Evolutionary conservation across 768 basidiomycete genomes (phyloP).

Genomic region (Hirschioporus abietinus): DNA sequence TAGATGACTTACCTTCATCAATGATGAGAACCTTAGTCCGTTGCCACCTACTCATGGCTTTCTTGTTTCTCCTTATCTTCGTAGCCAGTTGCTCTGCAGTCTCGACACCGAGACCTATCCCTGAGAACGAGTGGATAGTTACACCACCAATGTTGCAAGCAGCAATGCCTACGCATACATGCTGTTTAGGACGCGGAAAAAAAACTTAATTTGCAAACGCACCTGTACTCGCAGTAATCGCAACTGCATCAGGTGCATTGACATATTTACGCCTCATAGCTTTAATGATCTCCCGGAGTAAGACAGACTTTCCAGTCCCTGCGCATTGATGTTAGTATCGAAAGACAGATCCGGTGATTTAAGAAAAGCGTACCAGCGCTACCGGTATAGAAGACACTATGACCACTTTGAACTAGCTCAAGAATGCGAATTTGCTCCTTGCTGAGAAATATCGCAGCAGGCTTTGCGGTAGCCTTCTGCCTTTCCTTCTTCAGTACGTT

Average conservation of each 20-base stretch:
- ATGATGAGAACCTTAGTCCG: slow-evolving; percentile 81
- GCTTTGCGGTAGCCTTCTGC: slow-evolving; percentile 17
- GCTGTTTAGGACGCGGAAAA: background rate
- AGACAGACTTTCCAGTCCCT: slow-evolving; percentile 97
- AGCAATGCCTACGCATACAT: slow-evolving; percentile 63
- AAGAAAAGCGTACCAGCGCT: slow-evolving; percentile 70
- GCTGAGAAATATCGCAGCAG: slow-evolving; percentile 59
- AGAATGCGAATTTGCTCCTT: slow-evolving; percentile 83
- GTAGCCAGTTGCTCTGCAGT: slow-evolving; percentile 50
- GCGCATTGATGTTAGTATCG: background rate
- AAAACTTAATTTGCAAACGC: slow-evolving; percentile 11
- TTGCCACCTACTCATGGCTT: slow-evolving; percentile 73
- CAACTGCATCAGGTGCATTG: slow-evolving; percentile 66
- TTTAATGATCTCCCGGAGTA: slow-evolving; percentile 87
- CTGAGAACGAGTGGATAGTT: slow-evolving; percentile 94
- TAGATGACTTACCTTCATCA: slow-evolving; percentile 60
- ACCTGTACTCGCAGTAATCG: slow-evolving; percentile 95
- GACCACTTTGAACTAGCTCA: slow-evolving; percentile 62
- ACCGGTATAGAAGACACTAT: slow-evolving; percentile 93
- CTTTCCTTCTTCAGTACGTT: slow-evolving; percentile 25
- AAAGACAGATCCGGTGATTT: background rate
- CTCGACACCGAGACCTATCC: slow-evolving; percentile 81
- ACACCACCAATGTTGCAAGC: slow-evolving; percentile 97
- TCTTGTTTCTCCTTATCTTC: slow-evolving; percentile 79
- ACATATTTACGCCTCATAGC: slow-evolving; percentile 51